These are phyloP conservation scores for Russula brevipes DNA, from an alignment of 768 basidiomycete genomes.

Conservation along the genomic window DNA sequence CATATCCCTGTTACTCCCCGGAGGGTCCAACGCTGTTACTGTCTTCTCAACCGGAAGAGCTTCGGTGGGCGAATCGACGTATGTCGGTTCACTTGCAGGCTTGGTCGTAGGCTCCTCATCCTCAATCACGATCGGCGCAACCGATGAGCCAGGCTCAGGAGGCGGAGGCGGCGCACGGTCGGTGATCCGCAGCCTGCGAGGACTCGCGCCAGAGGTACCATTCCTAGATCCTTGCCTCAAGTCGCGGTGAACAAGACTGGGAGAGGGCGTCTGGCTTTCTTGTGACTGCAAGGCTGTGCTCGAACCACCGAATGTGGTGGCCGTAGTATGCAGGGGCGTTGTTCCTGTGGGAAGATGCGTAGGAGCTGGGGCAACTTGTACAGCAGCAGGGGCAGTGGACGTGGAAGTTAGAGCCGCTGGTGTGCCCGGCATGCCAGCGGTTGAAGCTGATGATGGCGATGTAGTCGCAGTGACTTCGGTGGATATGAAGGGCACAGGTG, in stretches of 20 bases:
- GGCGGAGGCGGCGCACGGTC: conserved; percentile 10
- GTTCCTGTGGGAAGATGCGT: not conserved
- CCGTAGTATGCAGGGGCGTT: not conserved
- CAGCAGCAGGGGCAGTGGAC: not conserved
- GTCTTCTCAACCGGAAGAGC: not conserved
- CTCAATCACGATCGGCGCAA: conserved; percentile 20
- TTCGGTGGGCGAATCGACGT: not conserved
- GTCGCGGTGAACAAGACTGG: conserved; percentile 6
- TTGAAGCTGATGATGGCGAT: not conserved
- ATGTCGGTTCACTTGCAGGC: not conserved
- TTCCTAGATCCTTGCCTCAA: not conserved
- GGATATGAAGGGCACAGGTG: not conserved
- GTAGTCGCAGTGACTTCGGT: not conserved
- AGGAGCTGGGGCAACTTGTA: not conserved
- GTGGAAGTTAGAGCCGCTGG: not conserved
- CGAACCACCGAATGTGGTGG: not conserved
- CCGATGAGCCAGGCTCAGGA: conserved; percentile 12
- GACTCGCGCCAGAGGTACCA: not conserved
- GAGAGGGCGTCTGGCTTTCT: not conserved
- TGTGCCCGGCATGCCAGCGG: not conserved
- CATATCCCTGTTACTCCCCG: not conserved
- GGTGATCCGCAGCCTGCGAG: conserved; percentile 12
- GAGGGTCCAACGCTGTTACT: not conserved
- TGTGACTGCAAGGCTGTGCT: not conserved
- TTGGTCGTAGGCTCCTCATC: not conserved